phyloP scores from a whole-genome alignment of 139 green algal species.

The Asterochloris erici region DNA sequence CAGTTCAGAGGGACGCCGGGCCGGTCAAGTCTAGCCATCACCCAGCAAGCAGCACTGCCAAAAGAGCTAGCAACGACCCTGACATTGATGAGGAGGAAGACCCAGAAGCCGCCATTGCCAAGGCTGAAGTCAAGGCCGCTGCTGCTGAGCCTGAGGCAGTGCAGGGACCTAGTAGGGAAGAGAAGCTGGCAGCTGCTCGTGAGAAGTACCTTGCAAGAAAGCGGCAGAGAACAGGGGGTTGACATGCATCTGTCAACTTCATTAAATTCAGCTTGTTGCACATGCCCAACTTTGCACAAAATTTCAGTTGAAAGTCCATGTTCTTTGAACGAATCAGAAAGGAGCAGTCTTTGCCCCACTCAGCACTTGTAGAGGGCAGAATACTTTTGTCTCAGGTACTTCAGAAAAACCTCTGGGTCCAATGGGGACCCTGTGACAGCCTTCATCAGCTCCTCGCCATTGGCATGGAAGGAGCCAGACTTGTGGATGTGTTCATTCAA shows the following conservation, averaged over 20 bases:
- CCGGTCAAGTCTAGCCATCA: not conserved
- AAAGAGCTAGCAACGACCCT: not conserved
- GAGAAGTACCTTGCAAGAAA: constrained; percentile 82
- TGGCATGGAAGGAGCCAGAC: constrained; percentile 62
- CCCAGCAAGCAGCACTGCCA: not conserved
- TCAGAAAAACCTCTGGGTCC: constrained; percentile 69
- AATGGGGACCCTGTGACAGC: constrained; percentile 69
- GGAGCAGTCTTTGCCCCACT: too few relatives aligned
- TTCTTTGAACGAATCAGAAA: too few relatives aligned
- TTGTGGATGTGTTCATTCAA: constrained; percentile 80
- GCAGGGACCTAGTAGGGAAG: constrained; percentile 52
- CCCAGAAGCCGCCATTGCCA: not conserved
- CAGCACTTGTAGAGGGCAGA: constrained; percentile 56
- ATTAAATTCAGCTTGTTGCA: too few relatives aligned
- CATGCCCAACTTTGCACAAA: too few relatives aligned
- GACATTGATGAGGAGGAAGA: not conserved
- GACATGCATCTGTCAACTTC: not conserved
- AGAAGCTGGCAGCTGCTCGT: constrained; percentile 51
- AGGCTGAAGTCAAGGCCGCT: not conserved
- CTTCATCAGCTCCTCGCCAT: constrained; percentile 80
- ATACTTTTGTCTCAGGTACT: constrained; percentile 82
- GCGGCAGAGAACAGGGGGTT: constrained; percentile 22
- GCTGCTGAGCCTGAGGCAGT: not conserved
- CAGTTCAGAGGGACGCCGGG: not conserved
- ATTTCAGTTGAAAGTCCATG: too few relatives aligned